Base-by-base conservation (phyloP, 176 grass and related monocot genomes). In the Musa acuminata region DNA sequence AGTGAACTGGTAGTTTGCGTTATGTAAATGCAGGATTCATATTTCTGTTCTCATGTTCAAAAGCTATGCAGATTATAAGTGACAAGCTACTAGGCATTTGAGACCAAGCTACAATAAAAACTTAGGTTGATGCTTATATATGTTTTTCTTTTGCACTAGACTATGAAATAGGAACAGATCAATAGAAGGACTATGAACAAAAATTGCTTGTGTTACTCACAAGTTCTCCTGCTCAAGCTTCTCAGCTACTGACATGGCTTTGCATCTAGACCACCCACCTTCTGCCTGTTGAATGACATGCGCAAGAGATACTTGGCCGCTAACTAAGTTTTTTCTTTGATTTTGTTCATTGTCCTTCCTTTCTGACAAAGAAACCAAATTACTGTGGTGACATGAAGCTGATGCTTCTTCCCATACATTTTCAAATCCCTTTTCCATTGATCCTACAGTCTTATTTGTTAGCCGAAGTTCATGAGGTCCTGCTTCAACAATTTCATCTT, bases 201-300 rank as follows among this genome's bases (percentile, higher is more conserved):
- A 27, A 43, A 11, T 57, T 51, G 2, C 9, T 65, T 55, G 8
- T 12, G 52, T 64, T 52, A 94, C 95, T 94, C 83, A 99, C 95
- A 99, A 71, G 86, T 99, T 99, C 78, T 99, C 86, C 80, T 99
- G 86, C 74, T 99, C 95, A 72, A 99, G 78, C 73, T 99, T 99
- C 77, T 99, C 90, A 57, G 90, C 90, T 84, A 99, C 84, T 66
- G 90, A 91, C 22, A 94, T 69, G 20, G 90, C 88, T 82, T 99
- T 99, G 79, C 60, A 80, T 79, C 82, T 94, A 65, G 95, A 89
- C 90, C 95, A 73, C 14, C 69, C 78, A 72, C 55, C 89, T 85
- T 96, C 93, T 63, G 80, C 84, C 69, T 76, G 88, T 68, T 88
- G 81, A 78, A 96, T 87, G 69, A 90, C 93, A 86, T 96, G 87